Conservation (phyloP, 306 rosid genomes). For the Cucumis melo region DNA sequence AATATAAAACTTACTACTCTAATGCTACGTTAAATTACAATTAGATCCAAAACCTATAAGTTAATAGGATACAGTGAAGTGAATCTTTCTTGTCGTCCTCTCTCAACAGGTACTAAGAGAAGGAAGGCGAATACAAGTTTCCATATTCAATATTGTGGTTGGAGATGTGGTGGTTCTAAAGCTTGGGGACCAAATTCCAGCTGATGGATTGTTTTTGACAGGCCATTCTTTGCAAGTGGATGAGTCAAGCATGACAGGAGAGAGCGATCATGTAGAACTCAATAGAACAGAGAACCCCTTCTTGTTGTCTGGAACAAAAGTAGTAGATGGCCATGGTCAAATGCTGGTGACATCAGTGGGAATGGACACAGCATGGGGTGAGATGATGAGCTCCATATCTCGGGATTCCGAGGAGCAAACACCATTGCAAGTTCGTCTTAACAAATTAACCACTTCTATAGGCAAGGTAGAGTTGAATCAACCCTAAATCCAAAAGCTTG, state of each 20-base stretch:
- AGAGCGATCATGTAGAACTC: conserved; percentile 67
- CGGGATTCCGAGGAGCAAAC: conserved; percentile 47
- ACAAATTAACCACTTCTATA: conserved; percentile 58
- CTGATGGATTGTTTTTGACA: conserved; percentile 58
- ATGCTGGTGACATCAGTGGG: conserved; percentile 80
- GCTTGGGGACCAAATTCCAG: conserved; percentile 80
- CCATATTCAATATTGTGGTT: conserved; percentile 58
- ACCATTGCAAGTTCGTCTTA: conserved; percentile 74
- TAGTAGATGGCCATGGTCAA: conserved; percentile 50
- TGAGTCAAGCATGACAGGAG: conserved; percentile 93
- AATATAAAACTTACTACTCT: background rate
- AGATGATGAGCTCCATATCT: conserved; percentile 78
- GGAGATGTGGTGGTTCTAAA: conserved; percentile 57
- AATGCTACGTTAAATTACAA: background rate
- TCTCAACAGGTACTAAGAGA: conserved; percentile 28
- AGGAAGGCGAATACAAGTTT: conserved; percentile 40
- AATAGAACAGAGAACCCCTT: conserved; percentile 36
- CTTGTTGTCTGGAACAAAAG: conserved; percentile 72
- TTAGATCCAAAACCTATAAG: background rate
- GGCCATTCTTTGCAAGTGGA: conserved; percentile 69
- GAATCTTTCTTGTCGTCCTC: background rate
- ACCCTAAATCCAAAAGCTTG: background rate
- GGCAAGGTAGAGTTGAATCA: conserved; percentile 33
- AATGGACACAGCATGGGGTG: conserved; percentile 76
- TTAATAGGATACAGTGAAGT: background rate